Evolutionary conservation across 495 filamentous ascomycete species (phyloP).

Genomic region (Saxophila tyrrhenica): DNA sequence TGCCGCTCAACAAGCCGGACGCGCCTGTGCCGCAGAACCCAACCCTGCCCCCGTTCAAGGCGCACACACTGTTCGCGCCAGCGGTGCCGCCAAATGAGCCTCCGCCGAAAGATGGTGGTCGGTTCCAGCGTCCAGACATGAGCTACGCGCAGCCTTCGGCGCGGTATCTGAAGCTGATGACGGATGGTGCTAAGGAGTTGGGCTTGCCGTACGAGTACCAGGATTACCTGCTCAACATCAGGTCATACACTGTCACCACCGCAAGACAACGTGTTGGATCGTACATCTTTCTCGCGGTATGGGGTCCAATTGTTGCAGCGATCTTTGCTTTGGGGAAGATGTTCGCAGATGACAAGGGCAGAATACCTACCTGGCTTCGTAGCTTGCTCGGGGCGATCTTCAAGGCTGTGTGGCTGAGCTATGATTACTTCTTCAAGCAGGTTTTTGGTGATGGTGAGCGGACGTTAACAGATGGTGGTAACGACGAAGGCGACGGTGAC

Average conservation of each 20-base stretch:
- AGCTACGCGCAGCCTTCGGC: constrained; percentile 69
- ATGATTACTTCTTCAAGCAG: constrained; percentile 56
- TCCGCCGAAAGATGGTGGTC: constrained; percentile 26
- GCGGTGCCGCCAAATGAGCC: constrained; percentile 18
- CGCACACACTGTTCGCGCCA: constrained; percentile 50
- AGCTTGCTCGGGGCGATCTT: constrained; percentile 38
- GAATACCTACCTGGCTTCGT: constrained; percentile 55
- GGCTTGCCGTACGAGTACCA: constrained; percentile 63
- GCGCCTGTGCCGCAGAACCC: constrained; percentile 28
- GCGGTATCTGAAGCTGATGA: constrained; percentile 70
- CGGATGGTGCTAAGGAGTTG: constrained; percentile 65
- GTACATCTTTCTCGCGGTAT: constrained; percentile 46
- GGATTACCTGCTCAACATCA: constrained; percentile 52
- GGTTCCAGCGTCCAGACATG: constrained; percentile 44
- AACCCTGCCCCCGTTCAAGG: constrained; percentile 30
- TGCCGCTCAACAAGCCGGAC: constrained; percentile 28
- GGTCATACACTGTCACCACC: constrained; percentile 58
- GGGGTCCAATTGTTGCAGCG: constrained; percentile 46
- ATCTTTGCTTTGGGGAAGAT: constrained; percentile 37
- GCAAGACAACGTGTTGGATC: constrained; percentile 53
- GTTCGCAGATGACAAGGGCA: constrained; percentile 53
- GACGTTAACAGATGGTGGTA: constrained; percentile 36
- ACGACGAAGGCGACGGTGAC: neutral
- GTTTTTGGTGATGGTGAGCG: constrained; percentile 85
- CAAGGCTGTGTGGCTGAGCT: constrained; percentile 53